These are phyloP conservation scores for Paraurostyla sp. DNA, from an alignment of 73 alveolate species.

Conservation along the genomic window DNA sequence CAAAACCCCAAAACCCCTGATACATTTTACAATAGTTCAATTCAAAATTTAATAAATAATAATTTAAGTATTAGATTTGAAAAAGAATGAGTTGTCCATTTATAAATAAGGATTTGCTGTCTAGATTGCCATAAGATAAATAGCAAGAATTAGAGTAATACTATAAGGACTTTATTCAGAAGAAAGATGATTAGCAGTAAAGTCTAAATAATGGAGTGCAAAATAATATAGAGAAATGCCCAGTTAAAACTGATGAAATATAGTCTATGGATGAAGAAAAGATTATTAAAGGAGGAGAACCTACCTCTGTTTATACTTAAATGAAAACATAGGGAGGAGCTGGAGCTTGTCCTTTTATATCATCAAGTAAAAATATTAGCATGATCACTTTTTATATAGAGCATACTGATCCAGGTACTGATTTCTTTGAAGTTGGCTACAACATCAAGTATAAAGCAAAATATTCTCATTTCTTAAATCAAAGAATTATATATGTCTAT, in stretches of 20 bases:
- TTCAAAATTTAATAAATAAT: no score
- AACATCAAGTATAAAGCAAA: constrained; percentile 12
- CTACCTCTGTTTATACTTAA: neutral
- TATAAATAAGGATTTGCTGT: neutral
- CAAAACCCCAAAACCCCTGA: no score
- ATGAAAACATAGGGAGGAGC: neutral
- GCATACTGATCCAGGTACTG: constrained; percentile 39
- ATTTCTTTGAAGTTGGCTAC: constrained; percentile 31
- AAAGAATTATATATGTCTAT: neutral
- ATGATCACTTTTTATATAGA: neutral
- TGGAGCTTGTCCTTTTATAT: constrained; percentile 24
- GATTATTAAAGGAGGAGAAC: neutral
- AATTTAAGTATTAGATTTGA: no score
- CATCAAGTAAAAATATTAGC: constrained; percentile 19
- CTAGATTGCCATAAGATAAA: constrained; percentile 10
- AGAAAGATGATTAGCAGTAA: no score
- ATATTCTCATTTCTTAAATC: constrained; percentile 22
- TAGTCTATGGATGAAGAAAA: constrained; percentile 39
- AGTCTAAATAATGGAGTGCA: no score
- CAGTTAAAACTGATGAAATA: no score
- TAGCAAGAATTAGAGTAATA: constrained; percentile 1
- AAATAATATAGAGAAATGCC: no score
- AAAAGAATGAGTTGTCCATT: constrained; percentile 24
- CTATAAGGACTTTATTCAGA: neutral
- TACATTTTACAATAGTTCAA: no score